Conservation (phyloP, 306 rosid genomes). For the Citrullus mucosospermus region DNA sequence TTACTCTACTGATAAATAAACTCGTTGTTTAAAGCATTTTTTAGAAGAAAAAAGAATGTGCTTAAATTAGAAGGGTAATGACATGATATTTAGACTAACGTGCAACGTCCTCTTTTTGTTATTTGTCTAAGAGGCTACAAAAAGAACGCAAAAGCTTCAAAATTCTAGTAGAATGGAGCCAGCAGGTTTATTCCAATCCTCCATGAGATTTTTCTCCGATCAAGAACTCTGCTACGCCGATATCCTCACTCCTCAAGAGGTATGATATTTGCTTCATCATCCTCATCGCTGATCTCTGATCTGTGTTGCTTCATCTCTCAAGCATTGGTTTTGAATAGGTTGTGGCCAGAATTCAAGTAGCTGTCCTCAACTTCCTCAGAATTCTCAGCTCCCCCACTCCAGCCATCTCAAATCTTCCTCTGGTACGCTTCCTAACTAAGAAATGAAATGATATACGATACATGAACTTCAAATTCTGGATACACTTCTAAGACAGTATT, state of each 20-base stretch:
- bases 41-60: too few species aligned
- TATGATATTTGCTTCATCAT: neutral
- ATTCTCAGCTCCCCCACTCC: constrained; percentile 56
- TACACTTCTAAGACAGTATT: neutral
- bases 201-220: constrained; percentile 66
- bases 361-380: constrained; percentile 72
- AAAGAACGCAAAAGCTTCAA: neutral
- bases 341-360: constrained; percentile 72
- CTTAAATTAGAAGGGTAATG: too few species aligned
- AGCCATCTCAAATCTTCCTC: constrained; percentile 65
- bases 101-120: neutral
- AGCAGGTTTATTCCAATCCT: constrained; percentile 21
- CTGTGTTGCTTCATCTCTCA: neutral
- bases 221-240: constrained; percentile 69
- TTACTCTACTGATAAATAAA: neutral
- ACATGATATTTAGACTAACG: too few species aligned
- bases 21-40: too few species aligned
- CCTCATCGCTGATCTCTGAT: neutral
- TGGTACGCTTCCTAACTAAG: constrained; percentile 24
- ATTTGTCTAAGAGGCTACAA: neutral
- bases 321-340: constrained; percentile 23
- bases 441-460: neutral
- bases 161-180: constrained; percentile 21
- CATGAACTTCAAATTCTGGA: constrained; percentile 1
- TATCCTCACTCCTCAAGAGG: constrained; percentile 49